A percentile compares a stretch with the other conserved stretches of the same genome.
These are phyloP conservation scores for Eutypella sp. DNA, from an alignment of 2,329 filamentous ascomycete species.

Conservation along the genomic window DNA sequence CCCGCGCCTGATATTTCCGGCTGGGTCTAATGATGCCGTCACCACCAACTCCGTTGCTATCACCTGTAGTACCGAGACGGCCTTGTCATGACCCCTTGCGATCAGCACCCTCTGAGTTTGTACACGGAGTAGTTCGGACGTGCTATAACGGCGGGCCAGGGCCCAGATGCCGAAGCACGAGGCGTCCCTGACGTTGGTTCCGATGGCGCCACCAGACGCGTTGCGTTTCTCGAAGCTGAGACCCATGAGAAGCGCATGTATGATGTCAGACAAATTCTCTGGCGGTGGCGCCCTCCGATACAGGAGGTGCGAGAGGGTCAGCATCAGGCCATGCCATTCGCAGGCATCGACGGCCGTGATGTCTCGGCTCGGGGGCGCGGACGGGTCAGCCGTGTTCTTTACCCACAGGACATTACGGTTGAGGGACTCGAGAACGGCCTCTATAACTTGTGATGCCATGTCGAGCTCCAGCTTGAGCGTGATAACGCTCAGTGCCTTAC, in stretches of 20 bases:
- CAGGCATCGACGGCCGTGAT: slow-evolving; percentile 73
- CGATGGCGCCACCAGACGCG: slow-evolving; percentile 76
- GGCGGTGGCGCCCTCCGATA: slow-evolving; percentile 78
- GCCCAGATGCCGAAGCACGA: slow-evolving; percentile 97
- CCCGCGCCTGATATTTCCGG: slow-evolving; percentile 88
- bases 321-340: slow-evolving; percentile 87
- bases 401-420: slow-evolving; percentile 53
- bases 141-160: slow-evolving; percentile 79
- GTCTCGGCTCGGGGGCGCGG: slow-evolving; percentile 44
- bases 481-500: slow-evolving; percentile 86
- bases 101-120: slow-evolving; percentile 41
- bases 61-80: slow-evolving; percentile 61
- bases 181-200: slow-evolving; percentile 88
- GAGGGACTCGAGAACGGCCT: slow-evolving; percentile 73
- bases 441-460: slow-evolving; percentile 82
- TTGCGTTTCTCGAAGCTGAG: slow-evolving; percentile 86
- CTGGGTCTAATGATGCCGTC: slow-evolving; percentile 78
- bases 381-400: slow-evolving; percentile 30
- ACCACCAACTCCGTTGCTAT: slow-evolving; percentile 78
- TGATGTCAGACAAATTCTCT: slow-evolving; percentile 63
- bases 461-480: slow-evolving; percentile 72
- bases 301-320: slow-evolving; percentile 81
- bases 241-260: slow-evolving; percentile 72
- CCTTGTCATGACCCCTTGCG: slow-evolving; percentile 30
- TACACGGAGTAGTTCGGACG: slow-evolving; percentile 66